Conservation (phyloP, 2,329 filamentous ascomycete genomes). For the Metarhizium album region DNA sequence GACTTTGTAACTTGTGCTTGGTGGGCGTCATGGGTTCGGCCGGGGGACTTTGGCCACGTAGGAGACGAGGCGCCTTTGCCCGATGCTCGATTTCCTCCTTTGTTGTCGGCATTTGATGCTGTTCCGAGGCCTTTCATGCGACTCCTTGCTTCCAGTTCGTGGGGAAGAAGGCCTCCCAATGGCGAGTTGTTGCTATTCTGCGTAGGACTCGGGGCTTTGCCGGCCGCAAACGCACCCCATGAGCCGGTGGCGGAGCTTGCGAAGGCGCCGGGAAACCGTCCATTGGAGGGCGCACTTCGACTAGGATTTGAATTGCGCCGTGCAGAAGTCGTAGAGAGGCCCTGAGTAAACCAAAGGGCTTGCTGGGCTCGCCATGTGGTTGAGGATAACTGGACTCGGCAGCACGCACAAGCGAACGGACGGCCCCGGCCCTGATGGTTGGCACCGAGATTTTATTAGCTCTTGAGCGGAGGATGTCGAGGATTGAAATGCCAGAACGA, state of each 20-base stretch:
- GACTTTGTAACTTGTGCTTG: constrained; percentile 13
- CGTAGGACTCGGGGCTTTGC: background rate
- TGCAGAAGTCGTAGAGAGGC: constrained; percentile 6
- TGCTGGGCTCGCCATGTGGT: constrained; percentile 6
- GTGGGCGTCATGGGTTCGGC: background rate
- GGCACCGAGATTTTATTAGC: background rate
- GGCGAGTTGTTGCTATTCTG: constrained; percentile 1
- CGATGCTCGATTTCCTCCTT: background rate
- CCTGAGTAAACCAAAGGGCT: background rate
- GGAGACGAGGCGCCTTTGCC: background rate
- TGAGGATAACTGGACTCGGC: constrained; percentile 21
- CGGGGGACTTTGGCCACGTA: background rate
- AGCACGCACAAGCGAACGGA: constrained; percentile 31
- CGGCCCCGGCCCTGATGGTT: constrained; percentile 22
- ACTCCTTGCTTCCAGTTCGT: constrained; percentile 23
- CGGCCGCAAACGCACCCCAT: constrained; percentile 11
- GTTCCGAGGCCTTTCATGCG: background rate
- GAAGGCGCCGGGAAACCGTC: constrained; percentile 16
- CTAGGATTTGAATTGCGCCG: constrained; percentile 10
- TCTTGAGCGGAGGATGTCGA: background rate
- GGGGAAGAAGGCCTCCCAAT: constrained; percentile 22
- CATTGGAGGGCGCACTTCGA: constrained; percentile 9
- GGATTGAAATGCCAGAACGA: constrained; percentile 5
- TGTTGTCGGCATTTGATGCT: background rate
- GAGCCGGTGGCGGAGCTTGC: constrained; percentile 11